Percentiles rank a stretch among this genome's conserved stretches.
Evolutionary conservation across 768 basidiomycete genomes (phyloP).

Genomic region (Trametes cingulata): DNA sequence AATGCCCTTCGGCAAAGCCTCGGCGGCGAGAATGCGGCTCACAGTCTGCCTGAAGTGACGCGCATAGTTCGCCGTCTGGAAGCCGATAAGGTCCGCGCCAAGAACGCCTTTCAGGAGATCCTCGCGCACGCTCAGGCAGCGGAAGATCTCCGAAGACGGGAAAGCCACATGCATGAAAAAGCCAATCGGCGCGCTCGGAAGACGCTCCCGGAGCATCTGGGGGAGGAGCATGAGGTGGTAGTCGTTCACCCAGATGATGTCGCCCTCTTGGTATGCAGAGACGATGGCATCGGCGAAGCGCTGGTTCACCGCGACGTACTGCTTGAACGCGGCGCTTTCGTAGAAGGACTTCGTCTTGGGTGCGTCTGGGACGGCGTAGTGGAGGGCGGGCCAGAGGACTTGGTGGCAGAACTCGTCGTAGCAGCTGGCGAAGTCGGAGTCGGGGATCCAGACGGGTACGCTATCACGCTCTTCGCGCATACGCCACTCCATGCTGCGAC

Average conservation of each 20-base stretch:
- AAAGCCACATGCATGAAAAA: constrained; percentile 99
- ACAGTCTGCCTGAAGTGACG: constrained; percentile 87
- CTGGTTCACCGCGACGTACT: constrained; percentile 88
- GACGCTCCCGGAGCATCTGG: constrained; percentile 69
- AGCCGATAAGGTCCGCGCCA: constrained; percentile 91
- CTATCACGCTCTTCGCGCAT: constrained; percentile 43
- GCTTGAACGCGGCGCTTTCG: constrained; percentile 77
- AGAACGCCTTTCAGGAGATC: constrained; percentile 84
- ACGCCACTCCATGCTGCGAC: constrained; percentile 54
- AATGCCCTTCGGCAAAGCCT: constrained; percentile 83
- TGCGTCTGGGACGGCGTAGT: constrained; percentile 85
- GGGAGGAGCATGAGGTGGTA: constrained; percentile 97
- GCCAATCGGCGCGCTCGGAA: constrained; percentile 70
- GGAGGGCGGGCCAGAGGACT: constrained; percentile 86
- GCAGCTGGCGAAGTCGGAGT: constrained; percentile 73
- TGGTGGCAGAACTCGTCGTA: constrained; percentile 86
- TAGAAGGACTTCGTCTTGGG: constrained; percentile 81
- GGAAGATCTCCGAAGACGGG: constrained; percentile 93
- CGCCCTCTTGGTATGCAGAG: constrained; percentile 80
- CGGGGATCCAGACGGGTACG: constrained; percentile 78
- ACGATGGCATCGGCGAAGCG: constrained; percentile 87
- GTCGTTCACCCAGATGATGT: constrained; percentile 92
- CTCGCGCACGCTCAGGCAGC: constrained; percentile 80
- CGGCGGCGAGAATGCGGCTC: constrained; percentile 73
- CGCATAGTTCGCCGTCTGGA: constrained; percentile 85